phyloP scores from a whole-genome alignment of 2,329 filamentous ascomycete genomes.

The Xylariaceae sp. region DNA sequence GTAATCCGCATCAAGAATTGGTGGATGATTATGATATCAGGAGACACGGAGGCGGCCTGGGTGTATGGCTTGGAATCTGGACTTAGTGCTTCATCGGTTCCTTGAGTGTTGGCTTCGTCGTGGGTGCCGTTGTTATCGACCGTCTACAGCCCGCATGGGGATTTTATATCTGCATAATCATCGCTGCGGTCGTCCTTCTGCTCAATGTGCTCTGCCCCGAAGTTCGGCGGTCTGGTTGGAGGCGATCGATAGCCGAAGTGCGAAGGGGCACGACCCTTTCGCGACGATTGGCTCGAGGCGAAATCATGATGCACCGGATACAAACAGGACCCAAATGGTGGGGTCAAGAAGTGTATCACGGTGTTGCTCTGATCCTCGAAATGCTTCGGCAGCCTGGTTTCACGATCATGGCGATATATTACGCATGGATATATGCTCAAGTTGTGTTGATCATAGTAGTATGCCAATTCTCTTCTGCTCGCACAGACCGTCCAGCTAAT shows the following conservation, averaged over 20 bases:
- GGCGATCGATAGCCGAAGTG: constrained; percentile 64
- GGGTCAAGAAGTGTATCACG: constrained; percentile 72
- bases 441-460: constrained; percentile 66
- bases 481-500: constrained; percentile 6
- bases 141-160: constrained; percentile 64
- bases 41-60: constrained; percentile 72
- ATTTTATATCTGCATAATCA: constrained; percentile 68
- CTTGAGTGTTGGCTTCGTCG: constrained; percentile 65
- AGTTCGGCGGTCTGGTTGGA: constrained; percentile 64
- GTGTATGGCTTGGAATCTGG: constrained; percentile 76
- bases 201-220: constrained; percentile 71
- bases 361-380: constrained; percentile 59
- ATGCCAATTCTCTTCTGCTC: constrained; percentile 8
- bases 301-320: constrained; percentile 72
- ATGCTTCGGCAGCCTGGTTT: constrained; percentile 76
- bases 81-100: constrained; percentile 74
- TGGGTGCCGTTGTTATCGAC: constrained; percentile 68
- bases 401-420: constrained; percentile 66
- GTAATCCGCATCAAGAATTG: constrained; percentile 68
- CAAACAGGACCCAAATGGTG: constrained; percentile 71
- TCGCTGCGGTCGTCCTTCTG: constrained; percentile 61
- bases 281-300: constrained; percentile 62
- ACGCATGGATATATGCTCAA: constrained; percentile 75
- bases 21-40: constrained; percentile 65
- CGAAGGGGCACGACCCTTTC: constrained; percentile 49